Base-by-base conservation (phyloP, 352 stramenopile species). In the Globisporangium cederbergense region DNA sequence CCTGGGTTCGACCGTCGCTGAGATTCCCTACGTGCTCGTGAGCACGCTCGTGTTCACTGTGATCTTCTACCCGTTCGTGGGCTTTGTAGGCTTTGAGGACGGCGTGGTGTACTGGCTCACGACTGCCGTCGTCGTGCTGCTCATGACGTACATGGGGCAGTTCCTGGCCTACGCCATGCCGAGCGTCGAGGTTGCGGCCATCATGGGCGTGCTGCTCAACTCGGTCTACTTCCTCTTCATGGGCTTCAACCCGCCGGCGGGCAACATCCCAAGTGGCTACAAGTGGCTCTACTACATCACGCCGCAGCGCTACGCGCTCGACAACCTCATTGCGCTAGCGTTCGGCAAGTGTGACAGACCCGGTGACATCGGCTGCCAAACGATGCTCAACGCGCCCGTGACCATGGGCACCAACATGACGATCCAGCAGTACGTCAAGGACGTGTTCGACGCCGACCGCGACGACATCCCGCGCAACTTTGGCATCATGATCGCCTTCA, bases 11-110 rank as follows among this genome's bases (percentile, higher is more conserved):
- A 69, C 50, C 30, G 43, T 96, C 43, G 68, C 76, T 13, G 90
- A 97, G 70, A 46, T 75, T 18, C 69, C 69, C n/a, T 75, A 74
- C 30, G 52, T 73, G 49, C 32, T 71, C 46, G 28, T 58, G 5
- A 66, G 62, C 45, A 58, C 50, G 38, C 49, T 74, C 11, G 14
- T 74, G 32, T 75, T 74, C 58, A 70, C 61, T 8, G 63, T 64
- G 16, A 71, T 74, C 25, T 73, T 70, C 34, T 75, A 58, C 46
- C 61, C 66, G 1, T 59, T 70, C 13, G 69, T 75, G 7, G 66
- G 69, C 30, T 68, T 75, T 28, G 52, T 36, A 2, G 65, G 59
- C 42, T 62, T 70, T 54, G 52, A 7, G 4, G 32, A 70, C 7
- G 36, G 28, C 10, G 38, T 70, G 7, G 38, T 68, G 22, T 70